Percentiles rank a stretch among this genome's conserved stretches.
phyloP scores from a whole-genome alignment of 176 grass and related monocot species.

The Carex kokanica region DNA sequence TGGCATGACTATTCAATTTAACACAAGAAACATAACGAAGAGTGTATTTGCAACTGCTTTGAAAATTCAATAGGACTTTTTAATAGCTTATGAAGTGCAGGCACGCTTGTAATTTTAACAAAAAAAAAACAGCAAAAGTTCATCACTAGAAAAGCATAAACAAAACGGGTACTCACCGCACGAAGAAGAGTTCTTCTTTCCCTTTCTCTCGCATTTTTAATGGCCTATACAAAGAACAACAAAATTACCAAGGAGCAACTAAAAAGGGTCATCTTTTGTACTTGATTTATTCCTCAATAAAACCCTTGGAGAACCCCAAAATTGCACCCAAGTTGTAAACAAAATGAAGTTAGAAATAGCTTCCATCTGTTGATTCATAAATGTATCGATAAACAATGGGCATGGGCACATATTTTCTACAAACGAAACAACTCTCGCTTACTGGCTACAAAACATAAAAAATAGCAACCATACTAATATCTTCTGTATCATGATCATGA shows the following conservation, averaged over 20 bases:
- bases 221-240: slow-evolving; percentile 45
- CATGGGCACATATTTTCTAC: neutral
- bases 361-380: neutral
- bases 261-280: slow-evolving; percentile 29
- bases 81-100: neutral
- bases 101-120: neutral
- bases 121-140: slow-evolving; percentile 3
- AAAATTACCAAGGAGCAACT: neutral
- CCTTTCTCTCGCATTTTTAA: slow-evolving; percentile 81
- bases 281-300: slow-evolving; percentile 34
- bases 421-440: neutral
- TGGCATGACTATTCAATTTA: neutral
- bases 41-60: neutral
- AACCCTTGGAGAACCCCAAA: slow-evolving; percentile 34
- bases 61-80: neutral
- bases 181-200: slow-evolving; percentile 86
- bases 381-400: neutral
- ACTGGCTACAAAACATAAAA: neutral
- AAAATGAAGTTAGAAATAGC: neutral
- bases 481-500: neutral
- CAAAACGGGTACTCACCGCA: slow-evolving; percentile 43
- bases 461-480: neutral
- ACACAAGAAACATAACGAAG: neutral
- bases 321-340: neutral
- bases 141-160: slow-evolving; percentile 19